These are phyloP conservation scores for Deinandra increscens DNA, from an alignment of 129 eudicot species.

Conservation along the genomic window DNA sequence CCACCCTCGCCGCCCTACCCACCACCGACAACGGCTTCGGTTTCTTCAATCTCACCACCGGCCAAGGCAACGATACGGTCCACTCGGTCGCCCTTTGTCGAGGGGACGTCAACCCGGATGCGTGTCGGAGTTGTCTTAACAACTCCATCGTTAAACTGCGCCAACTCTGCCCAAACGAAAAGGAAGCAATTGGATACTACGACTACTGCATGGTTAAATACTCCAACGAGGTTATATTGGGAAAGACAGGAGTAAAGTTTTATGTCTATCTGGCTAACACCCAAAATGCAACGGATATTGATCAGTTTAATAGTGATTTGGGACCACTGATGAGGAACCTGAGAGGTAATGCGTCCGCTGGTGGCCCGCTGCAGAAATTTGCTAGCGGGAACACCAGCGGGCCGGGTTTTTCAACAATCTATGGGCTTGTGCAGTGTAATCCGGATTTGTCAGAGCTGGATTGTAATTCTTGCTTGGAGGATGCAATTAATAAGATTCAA, in stretches of 20 bases:
- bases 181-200: conserved; percentile 34
- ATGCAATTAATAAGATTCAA: background rate
- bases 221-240: conserved; percentile 26
- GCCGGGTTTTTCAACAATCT: conserved; percentile 15
- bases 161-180: conserved; percentile 31
- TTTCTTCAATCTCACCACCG: conserved; percentile 30
- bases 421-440: conserved; percentile 42
- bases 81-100: conserved; percentile 41
- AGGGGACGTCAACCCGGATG: conserved; percentile 31
- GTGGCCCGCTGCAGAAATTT: conserved; percentile 21
- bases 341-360: conserved; percentile 22
- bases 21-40: conserved; percentile 17
- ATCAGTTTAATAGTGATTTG: conserved; percentile 17
- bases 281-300: background rate
- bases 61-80: conserved; percentile 23
- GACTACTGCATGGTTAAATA: conserved; percentile 39
- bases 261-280: background rate
- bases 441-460: conserved; percentile 26
- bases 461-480: conserved; percentile 25
- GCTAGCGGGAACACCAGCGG: conserved; percentile 18
- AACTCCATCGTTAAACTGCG: conserved; percentile 1
- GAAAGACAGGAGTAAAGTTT: background rate
- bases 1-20: background rate
- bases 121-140: conserved; percentile 31
- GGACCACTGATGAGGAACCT: conserved; percentile 12